Evolutionary conservation across 768 basidiomycete genomes (phyloP).

Genomic region (Peribolospora baueri): DNA sequence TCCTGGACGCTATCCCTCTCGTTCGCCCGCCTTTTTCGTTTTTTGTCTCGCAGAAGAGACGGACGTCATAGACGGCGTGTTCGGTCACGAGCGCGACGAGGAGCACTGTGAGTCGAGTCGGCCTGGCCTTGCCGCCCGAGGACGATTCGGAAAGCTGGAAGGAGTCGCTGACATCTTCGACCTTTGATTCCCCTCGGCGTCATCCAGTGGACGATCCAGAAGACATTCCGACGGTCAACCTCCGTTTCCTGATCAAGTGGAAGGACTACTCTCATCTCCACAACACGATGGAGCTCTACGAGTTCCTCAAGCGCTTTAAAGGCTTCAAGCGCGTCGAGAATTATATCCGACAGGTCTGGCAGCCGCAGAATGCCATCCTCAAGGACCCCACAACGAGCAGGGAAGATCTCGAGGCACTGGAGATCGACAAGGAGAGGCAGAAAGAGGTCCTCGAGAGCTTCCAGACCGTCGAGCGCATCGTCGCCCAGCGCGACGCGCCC

Average conservation of each 20-base stretch:
- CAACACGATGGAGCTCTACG: conserved; percentile 96
- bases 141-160: conserved; percentile 38
- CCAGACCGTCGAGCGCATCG: conserved; percentile 75
- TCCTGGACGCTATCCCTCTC: too few species aligned
- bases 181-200: neutral
- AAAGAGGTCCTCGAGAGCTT: conserved; percentile 75
- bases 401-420: conserved; percentile 71
- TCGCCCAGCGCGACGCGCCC: conserved; percentile 40
- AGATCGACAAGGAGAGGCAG: conserved; percentile 71
- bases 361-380: conserved; percentile 41
- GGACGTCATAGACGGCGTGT: conserved; percentile 73
- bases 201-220: conserved; percentile 4
- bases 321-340: conserved; percentile 96
- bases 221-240: conserved; percentile 8
- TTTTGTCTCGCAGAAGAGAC: neutral
- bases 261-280: conserved; percentile 93
- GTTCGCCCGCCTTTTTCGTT: too few species aligned
- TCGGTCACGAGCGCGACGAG: conserved; percentile 67
- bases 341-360: conserved; percentile 73
- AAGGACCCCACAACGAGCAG: conserved; percentile 40
- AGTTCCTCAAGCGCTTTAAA: conserved; percentile 81
- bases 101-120: conserved; percentile 26
- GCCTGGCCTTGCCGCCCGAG: conserved; percentile 31
- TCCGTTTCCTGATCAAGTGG: conserved; percentile 92
- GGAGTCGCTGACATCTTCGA: conserved; percentile 12